Conservation (phyloP, 2,329 filamentous ascomycete genomes). For the Phoma sp. region DNA sequence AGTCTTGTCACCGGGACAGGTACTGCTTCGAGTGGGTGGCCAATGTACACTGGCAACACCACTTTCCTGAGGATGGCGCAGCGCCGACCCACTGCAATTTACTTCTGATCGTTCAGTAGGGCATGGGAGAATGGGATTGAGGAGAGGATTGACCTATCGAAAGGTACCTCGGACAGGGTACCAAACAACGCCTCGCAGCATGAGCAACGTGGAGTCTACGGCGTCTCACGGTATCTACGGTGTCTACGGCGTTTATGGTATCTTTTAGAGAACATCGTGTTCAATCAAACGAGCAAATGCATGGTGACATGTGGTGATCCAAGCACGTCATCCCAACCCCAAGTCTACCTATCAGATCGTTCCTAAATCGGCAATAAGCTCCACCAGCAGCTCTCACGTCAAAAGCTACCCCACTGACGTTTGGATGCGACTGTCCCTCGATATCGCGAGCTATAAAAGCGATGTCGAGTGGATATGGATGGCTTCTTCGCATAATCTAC, state of each 20-base stretch:
- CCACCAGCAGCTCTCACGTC: conserved; percentile 15
- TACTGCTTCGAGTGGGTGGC: conserved; percentile 16
- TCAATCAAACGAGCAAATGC: background rate
- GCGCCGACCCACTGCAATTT: conserved; percentile 17
- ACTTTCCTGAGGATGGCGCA: conserved; percentile 22
- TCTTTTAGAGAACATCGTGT: background rate
- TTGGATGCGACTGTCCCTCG: background rate
- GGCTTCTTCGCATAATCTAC: background rate
- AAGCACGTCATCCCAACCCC: conserved; percentile 21
- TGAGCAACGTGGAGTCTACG: background rate
- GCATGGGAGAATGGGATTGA: background rate
- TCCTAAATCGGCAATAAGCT: conserved; percentile 8
- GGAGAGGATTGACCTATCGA: too few relatives aligned
- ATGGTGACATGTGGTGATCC: background rate
- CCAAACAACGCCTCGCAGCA: background rate
- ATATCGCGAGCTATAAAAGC: background rate
- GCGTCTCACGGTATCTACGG: background rate
- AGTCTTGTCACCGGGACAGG: conserved; percentile 11
- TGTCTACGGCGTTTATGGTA: background rate
- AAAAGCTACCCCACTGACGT: conserved; percentile 23
- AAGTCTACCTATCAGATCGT: conserved; percentile 6
- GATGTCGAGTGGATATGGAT: background rate
- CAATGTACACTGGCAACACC: conserved; percentile 18
- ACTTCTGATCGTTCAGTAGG: background rate
- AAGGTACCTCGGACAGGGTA: too few relatives aligned